Conservation (phyloP, 225 moss, liverwort and hornwort genomes). For the Rhytidiadelphus loreus region DNA sequence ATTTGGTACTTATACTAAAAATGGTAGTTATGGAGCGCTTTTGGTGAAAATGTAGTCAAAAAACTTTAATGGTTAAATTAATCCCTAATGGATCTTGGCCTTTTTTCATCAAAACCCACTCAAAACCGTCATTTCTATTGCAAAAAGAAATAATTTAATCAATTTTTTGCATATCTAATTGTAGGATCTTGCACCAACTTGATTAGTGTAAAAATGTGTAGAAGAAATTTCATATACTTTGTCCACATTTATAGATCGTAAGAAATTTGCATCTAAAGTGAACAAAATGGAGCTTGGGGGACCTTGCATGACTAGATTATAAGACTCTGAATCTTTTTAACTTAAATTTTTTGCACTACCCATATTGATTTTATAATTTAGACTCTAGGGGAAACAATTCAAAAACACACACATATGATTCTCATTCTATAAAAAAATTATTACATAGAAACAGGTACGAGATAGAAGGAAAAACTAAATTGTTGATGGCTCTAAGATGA, state of each 20-base stretch:
- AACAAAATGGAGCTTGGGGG: fast-evolving
- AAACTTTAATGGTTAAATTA: no score
- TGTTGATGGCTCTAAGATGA: background rate
- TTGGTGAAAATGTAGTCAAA: no score
- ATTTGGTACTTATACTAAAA: no score
- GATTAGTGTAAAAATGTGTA: fast-evolving
- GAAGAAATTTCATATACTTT: background rate
- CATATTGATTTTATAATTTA: background rate
- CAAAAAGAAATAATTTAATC: background rate
- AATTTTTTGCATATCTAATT: background rate
- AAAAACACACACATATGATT: no score
- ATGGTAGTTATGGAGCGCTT: no score
- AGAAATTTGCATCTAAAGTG: background rate
- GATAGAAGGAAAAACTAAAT: no score
- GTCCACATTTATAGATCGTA: background rate
- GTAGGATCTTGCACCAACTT: background rate
- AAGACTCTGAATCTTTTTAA: background rate
- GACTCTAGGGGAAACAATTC: fast-evolving
- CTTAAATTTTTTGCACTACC: background rate
- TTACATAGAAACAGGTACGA: fast-evolving
- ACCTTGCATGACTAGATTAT: background rate
- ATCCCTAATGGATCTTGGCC: fast-evolving
- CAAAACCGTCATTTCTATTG: background rate
- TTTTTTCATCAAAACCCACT: background rate
- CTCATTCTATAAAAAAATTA: fast-evolving